Conservation (phyloP, 140 eudicot species). For the Cichorium intybus region DNA sequence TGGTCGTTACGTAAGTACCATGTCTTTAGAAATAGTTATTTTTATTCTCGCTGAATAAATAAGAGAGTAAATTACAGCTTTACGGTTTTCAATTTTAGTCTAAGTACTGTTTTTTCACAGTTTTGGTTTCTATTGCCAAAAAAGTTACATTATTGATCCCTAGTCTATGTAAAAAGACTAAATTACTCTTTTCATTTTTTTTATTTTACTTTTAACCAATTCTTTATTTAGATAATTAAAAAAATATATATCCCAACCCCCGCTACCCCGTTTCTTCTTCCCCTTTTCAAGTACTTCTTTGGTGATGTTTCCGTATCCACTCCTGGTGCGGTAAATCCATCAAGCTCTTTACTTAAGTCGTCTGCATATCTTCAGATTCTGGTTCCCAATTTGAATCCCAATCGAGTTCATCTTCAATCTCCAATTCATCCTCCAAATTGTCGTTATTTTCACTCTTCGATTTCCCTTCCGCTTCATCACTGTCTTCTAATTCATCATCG, state of each 20-base stretch:
- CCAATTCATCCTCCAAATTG: conserved; percentile 32
- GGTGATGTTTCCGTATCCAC: conserved; percentile 85
- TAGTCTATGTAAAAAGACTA: no score
- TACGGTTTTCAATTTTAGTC: no score
- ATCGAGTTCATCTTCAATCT: conserved; percentile 47
- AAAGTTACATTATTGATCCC: no score
- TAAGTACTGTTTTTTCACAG: no score
- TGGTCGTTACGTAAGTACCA: neutral
- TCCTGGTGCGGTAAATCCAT: conserved; percentile 73
- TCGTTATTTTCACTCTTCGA: conserved; percentile 29
- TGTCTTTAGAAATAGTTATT: neutral
- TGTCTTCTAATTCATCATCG: conserved; percentile 35
- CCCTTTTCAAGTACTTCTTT: conserved; percentile 58
- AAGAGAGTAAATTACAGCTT: neutral
- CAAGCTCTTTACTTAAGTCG: conserved; percentile 55
- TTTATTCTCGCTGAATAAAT: neutral
- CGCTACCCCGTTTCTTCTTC: conserved; percentile 49
- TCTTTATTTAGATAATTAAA: no score
- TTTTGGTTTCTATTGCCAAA: no score
- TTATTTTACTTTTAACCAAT: no score
- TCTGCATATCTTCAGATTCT: conserved; percentile 48
- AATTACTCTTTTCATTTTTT: no score
- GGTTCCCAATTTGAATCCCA: conserved; percentile 68
- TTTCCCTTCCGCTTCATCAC: no score
- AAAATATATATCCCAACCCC: no score